Evolutionary conservation across 768 basidiomycete species (phyloP).

Genomic region (Saitozyma sp.): DNA sequence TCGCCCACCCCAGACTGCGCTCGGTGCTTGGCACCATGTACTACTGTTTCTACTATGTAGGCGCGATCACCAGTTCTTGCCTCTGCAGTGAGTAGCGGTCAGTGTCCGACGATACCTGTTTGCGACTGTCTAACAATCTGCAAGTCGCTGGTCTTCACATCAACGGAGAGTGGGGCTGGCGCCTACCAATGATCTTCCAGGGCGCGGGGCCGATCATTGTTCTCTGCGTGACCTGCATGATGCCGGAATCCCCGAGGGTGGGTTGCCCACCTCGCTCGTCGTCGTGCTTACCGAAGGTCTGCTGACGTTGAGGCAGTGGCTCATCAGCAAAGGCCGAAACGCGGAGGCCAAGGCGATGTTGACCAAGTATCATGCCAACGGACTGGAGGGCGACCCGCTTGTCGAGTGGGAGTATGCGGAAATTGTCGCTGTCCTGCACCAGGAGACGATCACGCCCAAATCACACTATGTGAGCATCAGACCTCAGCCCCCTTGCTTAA

Average conservation of each 20-base stretch:
- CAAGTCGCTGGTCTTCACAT: constrained; percentile 19
- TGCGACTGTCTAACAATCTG: background rate
- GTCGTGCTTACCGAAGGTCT: no score
- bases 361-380: constrained; percentile 80
- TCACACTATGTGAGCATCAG: constrained; percentile 49
- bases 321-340: constrained; percentile 25
- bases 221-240: constrained; percentile 64
- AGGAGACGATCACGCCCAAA: constrained; percentile 14
- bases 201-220: constrained; percentile 25
- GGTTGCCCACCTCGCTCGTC: constrained; percentile 1
- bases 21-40: constrained; percentile 19
- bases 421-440: constrained; percentile 66
- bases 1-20: constrained; percentile 33
- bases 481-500: constrained; percentile 4
- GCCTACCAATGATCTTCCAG: constrained; percentile 49
- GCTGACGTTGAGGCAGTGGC: constrained; percentile 20
- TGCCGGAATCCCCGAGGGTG: constrained; percentile 58
- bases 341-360: constrained; percentile 55
- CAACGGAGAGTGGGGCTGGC: constrained; percentile 60
- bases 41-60: constrained; percentile 8
- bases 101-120: background rate
- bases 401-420: constrained; percentile 53
- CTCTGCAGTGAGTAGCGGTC: constrained; percentile 3
- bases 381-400: constrained; percentile 60
- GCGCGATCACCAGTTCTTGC: background rate